Base-by-base conservation (phyloP, 2,329 filamentous ascomycete species). In the Cladosporium sp. region DNA sequence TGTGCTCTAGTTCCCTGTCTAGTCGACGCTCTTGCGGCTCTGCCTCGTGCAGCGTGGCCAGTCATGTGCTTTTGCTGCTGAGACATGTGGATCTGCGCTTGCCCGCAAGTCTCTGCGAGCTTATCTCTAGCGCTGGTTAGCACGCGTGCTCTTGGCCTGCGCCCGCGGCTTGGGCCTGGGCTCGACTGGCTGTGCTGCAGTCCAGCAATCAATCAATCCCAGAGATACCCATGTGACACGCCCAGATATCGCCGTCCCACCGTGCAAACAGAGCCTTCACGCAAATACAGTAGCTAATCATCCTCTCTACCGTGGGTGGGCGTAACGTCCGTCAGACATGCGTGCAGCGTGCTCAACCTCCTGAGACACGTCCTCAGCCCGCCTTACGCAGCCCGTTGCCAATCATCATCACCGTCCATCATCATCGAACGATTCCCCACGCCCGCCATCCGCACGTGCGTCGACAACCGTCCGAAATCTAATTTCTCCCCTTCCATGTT, bases 381-480 rank as follows among this genome's bases (percentile, higher is more conserved):
- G 40, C 40, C 52, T 31, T 37, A 28, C 33, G 33, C 55, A 40
- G 21, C 29, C 55, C 55, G 55, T 40, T 28, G 55, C 55, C 33
- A 35, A 40, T 57, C 55, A 40, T 57, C 29, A 56, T 56, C 52
- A 56, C 18, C 55, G 16, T 31, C 28, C 18, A 26, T 28, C 49
- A 53, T 29, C 55, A 57, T 57, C 55, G 55, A 57, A 57, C 55
- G 55, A 57, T 57, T 21, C 55, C 52, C 55, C 52, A 55, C 16
- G 52, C 16, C 52, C 33, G 33, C 55, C 16, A 29, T 29, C 52
- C 21, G 55, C 55, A 57, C 33, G 55, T 57, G 55, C 55, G 52
- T 40, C 7, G 29, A 21, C 3, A 18, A 5, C 37, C n/a, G 31
- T 16, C 49, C 16, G 28, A 23, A 31, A 37, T 26, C 10, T 33